A percentile compares a stretch with the other conserved stretches of the same genome.
phyloP scores from a whole-genome alignment of 2,329 filamentous ascomycete genomes.

The Aspergillus texensis region DNA sequence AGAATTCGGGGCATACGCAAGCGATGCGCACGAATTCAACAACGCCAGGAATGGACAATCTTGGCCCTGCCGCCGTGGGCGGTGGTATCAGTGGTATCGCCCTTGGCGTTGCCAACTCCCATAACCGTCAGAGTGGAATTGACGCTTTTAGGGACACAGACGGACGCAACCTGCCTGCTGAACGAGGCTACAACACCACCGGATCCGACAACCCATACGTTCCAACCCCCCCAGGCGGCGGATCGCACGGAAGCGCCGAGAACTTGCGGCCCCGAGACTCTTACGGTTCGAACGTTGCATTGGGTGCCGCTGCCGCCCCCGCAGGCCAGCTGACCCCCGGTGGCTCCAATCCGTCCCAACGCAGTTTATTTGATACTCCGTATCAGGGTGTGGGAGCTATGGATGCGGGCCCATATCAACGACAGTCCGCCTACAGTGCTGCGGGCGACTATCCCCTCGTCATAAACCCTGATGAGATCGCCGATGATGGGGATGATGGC shows the following conservation, averaged over 20 bases:
- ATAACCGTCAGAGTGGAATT: constrained; percentile 66
- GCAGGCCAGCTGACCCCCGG: constrained; percentile 39
- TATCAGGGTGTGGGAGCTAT: constrained; percentile 41
- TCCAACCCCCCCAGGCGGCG: constrained; percentile 25
- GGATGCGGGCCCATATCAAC: constrained; percentile 68
- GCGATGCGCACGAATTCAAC: constrained; percentile 40
- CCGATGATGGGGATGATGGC: constrained; percentile 86
- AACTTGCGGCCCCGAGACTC: constrained; percentile 41
- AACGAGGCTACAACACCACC: constrained; percentile 37
- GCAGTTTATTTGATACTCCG: constrained; percentile 51
- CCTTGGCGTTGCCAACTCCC: constrained; percentile 65
- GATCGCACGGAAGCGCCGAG: constrained; percentile 23
- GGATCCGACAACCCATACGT: constrained; percentile 44
- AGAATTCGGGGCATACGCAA: constrained; percentile 27
- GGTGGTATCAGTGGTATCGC: constrained; percentile 71
- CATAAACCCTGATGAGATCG: constrained; percentile 78
- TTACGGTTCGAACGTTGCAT: constrained; percentile 40
- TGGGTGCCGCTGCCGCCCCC: constrained; percentile 36
- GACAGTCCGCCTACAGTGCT: constrained; percentile 56
- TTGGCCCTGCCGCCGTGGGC: constrained; percentile 60
- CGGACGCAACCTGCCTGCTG: constrained; percentile 33
- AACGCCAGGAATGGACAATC: constrained; percentile 69
- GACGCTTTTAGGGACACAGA: constrained; percentile 58
- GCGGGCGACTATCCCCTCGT: constrained; percentile 53
- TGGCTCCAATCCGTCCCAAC: constrained; percentile 46